Base-by-base conservation (phyloP, 495 filamentous ascomycete species). In the Amphirosellinia nigrospora region DNA sequence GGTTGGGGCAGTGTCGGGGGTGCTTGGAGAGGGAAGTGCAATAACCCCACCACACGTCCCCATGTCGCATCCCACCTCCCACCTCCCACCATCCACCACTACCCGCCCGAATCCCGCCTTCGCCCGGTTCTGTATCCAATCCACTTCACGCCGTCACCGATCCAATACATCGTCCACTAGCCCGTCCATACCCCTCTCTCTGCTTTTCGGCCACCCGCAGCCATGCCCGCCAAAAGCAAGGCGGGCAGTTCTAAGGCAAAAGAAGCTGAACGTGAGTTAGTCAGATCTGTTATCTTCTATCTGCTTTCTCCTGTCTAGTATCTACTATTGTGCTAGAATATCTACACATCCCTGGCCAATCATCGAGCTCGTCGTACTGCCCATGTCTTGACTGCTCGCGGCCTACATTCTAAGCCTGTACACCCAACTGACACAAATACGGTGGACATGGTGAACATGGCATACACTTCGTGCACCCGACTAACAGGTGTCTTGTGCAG, bases 211-310 rank as follows among this genome's bases (percentile, higher is more conserved):
- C 45, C 39, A 58, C 63, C 50, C 23, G 69, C 53, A 71, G 64
- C 58, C 30, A 78, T 76, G 72, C 73, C 74, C 68, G 64, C 76
- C 9, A 78, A 78, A 72, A 76, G 72, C 64, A 78, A 78, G 73
- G 76, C 72, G 43, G 68, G 15, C 53, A 60, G 55, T 43, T 60
- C 56, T 28, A 70, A 72, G 56, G 72, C 71, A 30, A 78, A 76
- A 72, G 61, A 71, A 48, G 63, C 69, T 48, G 76, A 78, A 75
- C 34, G 76, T 78, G 69, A 60, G 73, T 60, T 26, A 38, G 34
- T 15, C 28, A 3, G 21, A 60, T 67, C 32, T 48, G 10, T n/a
- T n/a, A n/a, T n/a, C n/a, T n/a, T n/a, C n/a, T n/a, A n/a, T n/a
- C n/a, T n/a, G n/a, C n/a, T n/a, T n/a, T n/a, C n/a, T n/a, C n/a